Base-by-base conservation (phyloP, 495 filamentous ascomycete genomes). In the Aspergillus hancockii region DNA sequence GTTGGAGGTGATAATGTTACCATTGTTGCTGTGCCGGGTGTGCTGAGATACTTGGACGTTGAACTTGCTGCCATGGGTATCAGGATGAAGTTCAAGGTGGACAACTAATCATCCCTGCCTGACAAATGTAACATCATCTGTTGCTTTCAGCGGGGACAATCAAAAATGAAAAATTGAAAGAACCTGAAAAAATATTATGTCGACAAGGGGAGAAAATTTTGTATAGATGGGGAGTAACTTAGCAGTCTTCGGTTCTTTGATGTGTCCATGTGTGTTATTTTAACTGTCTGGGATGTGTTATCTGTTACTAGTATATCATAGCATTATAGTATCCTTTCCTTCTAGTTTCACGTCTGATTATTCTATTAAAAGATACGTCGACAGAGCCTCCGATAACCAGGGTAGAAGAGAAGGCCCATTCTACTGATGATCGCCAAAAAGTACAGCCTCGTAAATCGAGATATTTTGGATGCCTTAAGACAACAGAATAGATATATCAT, bases 31-130 rank as follows among this genome's bases (percentile, higher is more conserved):
- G 90, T 98, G 51, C 94, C 94, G 0, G 93, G 92, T 55, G 94
- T 96, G 49, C 73, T 98, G 64, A 88, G 88, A 74, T 98, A 91
- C 79, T 70, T 98, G 60, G 94, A 98, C 80, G 93, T 96, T 7
- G 94, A 98, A 71, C 76, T 98, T 62, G 90, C 91, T 43, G 90
- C 92, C 43, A 98, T 97, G 92, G 92, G 92, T 52, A 86, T 96
- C 51, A 83, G 88, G 67, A 85, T 97, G 80, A 92, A 88, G 80
- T 98, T 94, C 74, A 87, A 87, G 74, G 84, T 98, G 32, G 85
- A 79, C 54, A 76, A 80, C 59, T 73, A 65, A 55, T 8, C 12
- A 23, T n/a, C 8, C 21, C 43, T 13, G 8, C 18, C 4, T 52
- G 36, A 28, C 22, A 28, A 19, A 45, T 21, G 40, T 31, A 19